Conservation (phyloP, 2,329 filamentous ascomycete species). For the Capronia coronata region DNA sequence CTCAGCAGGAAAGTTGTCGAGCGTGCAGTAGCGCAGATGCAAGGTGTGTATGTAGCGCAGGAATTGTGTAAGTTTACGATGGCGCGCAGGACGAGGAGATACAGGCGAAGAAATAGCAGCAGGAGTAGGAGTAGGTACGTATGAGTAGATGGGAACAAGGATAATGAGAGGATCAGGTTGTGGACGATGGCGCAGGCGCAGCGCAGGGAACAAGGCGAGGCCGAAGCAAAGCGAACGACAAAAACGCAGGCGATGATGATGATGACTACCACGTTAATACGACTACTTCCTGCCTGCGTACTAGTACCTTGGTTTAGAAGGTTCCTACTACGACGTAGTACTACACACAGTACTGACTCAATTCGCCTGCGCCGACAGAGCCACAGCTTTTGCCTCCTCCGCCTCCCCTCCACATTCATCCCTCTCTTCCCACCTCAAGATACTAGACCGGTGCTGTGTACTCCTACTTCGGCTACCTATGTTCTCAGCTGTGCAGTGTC, state of each 20-base stretch:
- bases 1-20: constrained; percentile 4
- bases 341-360: not conserved
- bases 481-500: not conserved
- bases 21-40: constrained; percentile 22
- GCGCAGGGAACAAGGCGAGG: not conserved
- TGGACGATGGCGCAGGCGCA: not conserved
- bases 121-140: not conserved
- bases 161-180: no score
- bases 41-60: not conserved
- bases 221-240: not conserved
- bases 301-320: no score
- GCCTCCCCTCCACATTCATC: constrained; percentile 4
- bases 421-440: not conserved
- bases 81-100: not conserved
- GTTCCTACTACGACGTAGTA: no score
- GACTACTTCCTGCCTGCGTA: no score
- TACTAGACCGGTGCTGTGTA: no score
- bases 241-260: not conserved
- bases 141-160: no score
- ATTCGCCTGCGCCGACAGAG: not conserved
- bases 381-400: constrained; percentile 6
- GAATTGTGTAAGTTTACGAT: not conserved
- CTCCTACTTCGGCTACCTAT: no score
- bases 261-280: no score
- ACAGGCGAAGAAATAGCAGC: not conserved